Conservation (phyloP, 2,329 filamentous ascomycete genomes). For the Xylaria sp. region DNA sequence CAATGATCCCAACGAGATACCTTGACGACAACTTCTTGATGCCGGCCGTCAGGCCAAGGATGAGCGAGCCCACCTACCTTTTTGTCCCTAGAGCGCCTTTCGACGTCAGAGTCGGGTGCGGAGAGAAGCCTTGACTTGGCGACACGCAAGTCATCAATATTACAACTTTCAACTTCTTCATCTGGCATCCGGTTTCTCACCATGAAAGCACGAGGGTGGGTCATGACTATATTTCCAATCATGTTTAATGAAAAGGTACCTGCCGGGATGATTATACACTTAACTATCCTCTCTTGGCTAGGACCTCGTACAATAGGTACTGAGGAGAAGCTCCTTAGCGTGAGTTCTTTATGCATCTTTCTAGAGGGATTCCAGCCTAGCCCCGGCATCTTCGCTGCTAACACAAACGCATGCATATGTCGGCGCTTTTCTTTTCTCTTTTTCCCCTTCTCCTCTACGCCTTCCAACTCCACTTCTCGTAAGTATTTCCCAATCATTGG, state of each 20-base stretch:
- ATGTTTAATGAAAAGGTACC: neutral
- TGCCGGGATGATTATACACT: neutral
- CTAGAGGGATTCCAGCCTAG: neutral
- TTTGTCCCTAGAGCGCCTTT: slow-evolving; percentile 13
- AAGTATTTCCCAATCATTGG: neutral
- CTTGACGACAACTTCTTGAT: slow-evolving; percentile 1
- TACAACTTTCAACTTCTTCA: slow-evolving; percentile 7
- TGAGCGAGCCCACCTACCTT: slow-evolving; percentile 25
- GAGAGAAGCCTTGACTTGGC: neutral
- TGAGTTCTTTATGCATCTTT: neutral
- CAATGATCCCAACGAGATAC: neutral
- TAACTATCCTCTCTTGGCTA: neutral
- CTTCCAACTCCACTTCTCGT: neutral
- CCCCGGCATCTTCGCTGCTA: neutral
- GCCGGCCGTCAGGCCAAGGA: slow-evolving; percentile 21
- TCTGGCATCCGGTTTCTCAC: slow-evolving; percentile 1
- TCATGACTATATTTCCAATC: neutral
- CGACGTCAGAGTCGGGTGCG: slow-evolving; percentile 5
- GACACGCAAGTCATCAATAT: neutral
- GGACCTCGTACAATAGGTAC: neutral
- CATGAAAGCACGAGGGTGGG: neutral
- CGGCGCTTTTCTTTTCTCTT: neutral
- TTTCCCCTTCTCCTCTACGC: neutral
- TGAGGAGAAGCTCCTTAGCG: neutral
- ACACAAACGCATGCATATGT: neutral